A percentile compares a stretch with the other conserved stretches of the same genome.
These are phyloP conservation scores for Xylaria sp. DNA, from an alignment of 2,329 filamentous ascomycete genomes.

Conservation along the genomic window DNA sequence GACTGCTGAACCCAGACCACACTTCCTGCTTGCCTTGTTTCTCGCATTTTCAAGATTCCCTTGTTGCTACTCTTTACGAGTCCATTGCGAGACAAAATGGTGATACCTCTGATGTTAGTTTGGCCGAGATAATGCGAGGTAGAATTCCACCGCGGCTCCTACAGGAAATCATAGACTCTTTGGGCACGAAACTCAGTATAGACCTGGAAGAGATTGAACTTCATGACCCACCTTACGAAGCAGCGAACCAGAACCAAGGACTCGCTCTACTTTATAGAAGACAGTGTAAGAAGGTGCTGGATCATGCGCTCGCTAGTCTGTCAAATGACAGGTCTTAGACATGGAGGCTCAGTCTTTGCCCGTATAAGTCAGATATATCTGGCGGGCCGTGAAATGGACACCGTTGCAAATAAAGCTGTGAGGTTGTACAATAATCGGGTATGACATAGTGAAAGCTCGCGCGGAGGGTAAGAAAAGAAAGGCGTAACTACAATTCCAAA, in stretches of 20 bases:
- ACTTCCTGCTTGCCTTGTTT: slow-evolving; percentile 54
- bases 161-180: slow-evolving; percentile 46
- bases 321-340: slow-evolving; percentile 31
- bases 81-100: slow-evolving; percentile 41
- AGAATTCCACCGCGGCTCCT: slow-evolving; percentile 56
- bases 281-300: slow-evolving; percentile 60
- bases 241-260: slow-evolving; percentile 56
- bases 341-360: background rate
- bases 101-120: slow-evolving; percentile 39
- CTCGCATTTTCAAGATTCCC: slow-evolving; percentile 62
- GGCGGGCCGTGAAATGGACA: background rate
- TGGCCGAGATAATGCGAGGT: slow-evolving; percentile 56
- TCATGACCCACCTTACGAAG: slow-evolving; percentile 52
- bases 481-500: slow-evolving; percentile 28
- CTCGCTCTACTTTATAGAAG: slow-evolving; percentile 61
- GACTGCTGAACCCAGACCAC: slow-evolving; percentile 49
- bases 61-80: slow-evolving; percentile 62
- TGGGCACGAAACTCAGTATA: slow-evolving; percentile 52
- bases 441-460: background rate
- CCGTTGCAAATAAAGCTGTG: background rate
- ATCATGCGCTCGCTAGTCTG: slow-evolving; percentile 52
- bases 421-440: slow-evolving; percentile 4
- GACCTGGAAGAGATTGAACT: slow-evolving; percentile 60
- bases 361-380: background rate
- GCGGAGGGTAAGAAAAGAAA: background rate